These are phyloP conservation scores for Effrenium voratum DNA, from an alignment of 73 alveolate species.

Conservation along the genomic window DNA sequence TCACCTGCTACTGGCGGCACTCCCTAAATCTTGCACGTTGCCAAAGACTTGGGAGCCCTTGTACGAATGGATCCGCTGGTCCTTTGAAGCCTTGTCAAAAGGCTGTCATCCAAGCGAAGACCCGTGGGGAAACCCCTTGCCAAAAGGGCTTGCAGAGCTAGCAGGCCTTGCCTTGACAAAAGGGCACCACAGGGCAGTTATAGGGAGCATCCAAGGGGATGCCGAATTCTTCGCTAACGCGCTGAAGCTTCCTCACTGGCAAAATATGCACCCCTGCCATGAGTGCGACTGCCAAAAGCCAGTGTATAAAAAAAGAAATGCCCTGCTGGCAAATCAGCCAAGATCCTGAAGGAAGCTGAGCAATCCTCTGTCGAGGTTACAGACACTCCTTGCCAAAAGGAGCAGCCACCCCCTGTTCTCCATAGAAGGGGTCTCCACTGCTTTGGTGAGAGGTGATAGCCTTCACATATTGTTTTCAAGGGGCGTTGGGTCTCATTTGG, in stretches of 20 bases:
- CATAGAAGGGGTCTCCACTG: not conserved
- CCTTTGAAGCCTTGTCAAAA: not conserved
- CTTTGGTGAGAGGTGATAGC: not conserved
- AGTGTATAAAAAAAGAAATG: not conserved
- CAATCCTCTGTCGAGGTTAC: not conserved
- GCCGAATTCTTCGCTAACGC: not conserved
- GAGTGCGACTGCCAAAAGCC: slow-evolving; percentile 30
- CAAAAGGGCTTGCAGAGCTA: not conserved
- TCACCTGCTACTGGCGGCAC: not conserved
- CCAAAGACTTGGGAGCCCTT: not conserved
- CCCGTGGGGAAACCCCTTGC: not conserved
- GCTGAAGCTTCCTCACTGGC: slow-evolving; percentile 34
- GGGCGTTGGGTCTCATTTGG: slow-evolving; percentile 33
- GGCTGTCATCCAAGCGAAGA: not conserved
- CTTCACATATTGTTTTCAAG: not conserved
- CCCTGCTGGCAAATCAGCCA: slow-evolving; percentile 1
- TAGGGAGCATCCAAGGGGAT: slow-evolving; percentile 51
- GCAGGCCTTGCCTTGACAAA: slow-evolving; percentile 1
- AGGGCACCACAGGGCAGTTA: slow-evolving; percentile 13
- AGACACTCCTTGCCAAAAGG: not conserved
- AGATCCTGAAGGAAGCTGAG: not conserved
- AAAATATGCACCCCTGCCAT: not conserved
- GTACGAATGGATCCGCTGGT: not conserved
- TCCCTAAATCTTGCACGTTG: not conserved
- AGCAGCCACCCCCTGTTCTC: not conserved